These are phyloP conservation scores for Eucalyptus victrix DNA, from an alignment of 345 rosid genomes.

Conservation along the genomic window DNA sequence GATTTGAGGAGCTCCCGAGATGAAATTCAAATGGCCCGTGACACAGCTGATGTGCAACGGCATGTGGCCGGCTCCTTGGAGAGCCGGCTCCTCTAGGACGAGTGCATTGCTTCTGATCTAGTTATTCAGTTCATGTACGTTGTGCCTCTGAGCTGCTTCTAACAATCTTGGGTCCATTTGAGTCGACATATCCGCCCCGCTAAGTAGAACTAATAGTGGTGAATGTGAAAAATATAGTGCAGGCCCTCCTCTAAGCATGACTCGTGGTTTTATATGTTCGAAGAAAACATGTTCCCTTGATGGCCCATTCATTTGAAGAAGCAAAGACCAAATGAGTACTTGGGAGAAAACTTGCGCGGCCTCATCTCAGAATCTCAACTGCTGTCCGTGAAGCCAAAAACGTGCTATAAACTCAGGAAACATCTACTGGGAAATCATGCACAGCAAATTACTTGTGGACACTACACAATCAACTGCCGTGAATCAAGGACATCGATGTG, in stretches of 20 bases:
- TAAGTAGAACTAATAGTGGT: too few relatives aligned
- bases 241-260: too few relatives aligned
- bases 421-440: too few relatives aligned
- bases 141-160: neutral
- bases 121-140: neutral
- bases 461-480: too few relatives aligned
- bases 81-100: neutral
- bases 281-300: neutral
- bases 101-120: neutral
- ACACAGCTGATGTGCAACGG: neutral
- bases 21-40: neutral
- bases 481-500: too few relatives aligned
- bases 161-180: neutral
- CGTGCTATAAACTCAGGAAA: neutral
- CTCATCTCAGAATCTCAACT: neutral
- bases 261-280: too few relatives aligned
- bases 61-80: too few relatives aligned
- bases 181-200: neutral
- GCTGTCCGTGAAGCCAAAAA: neutral
- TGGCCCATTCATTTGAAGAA: neutral
- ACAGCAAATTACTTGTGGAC: too few relatives aligned
- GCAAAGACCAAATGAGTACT: too few relatives aligned
- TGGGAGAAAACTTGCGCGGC: neutral
- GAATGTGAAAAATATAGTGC: too few relatives aligned
- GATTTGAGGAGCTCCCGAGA: neutral